Percentiles rank a stretch among this genome's conserved stretches.
These are phyloP conservation scores for Theobroma cacao DNA, from an alignment of 345 rosid genomes.

Conservation along the genomic window DNA sequence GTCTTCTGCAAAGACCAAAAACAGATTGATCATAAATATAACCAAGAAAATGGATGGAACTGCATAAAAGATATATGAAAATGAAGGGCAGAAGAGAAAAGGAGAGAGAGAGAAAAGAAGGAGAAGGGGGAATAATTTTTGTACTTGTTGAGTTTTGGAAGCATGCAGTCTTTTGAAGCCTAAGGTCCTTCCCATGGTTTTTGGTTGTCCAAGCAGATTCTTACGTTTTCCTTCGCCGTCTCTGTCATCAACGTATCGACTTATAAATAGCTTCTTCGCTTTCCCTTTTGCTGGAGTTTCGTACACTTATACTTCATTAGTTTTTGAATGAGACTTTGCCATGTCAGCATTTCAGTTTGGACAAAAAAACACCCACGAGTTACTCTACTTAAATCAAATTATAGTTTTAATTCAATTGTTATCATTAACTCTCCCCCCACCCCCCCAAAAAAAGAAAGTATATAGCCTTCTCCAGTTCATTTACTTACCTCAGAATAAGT, in stretches of 20 bases:
- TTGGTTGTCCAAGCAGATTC: not conserved
- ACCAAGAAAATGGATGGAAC: not conserved
- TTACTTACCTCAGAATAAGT: too few species aligned
- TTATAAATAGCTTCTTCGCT: not conserved
- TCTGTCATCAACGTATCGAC: not conserved
- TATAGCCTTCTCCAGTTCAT: too few species aligned
- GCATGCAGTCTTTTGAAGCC: slow-evolving; percentile 16
- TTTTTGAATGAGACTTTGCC: not conserved
- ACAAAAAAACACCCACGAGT: not conserved
- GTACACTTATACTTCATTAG: not conserved
- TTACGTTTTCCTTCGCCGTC: not conserved
- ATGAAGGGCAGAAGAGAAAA: not conserved
- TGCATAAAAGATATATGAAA: not conserved
- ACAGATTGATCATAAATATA: not conserved
- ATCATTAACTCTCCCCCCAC: too few species aligned
- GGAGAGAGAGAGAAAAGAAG: not conserved
- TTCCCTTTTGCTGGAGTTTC: not conserved
- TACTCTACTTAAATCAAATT: too few species aligned
- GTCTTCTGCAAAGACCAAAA: slow-evolving; percentile 16
- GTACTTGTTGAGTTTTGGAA: slow-evolving; percentile 15
- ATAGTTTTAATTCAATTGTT: too few species aligned
- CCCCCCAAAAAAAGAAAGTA: too few species aligned
- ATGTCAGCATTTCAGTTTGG: not conserved
- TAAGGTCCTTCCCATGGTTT: slow-evolving; percentile 13
- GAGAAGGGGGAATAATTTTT: not conserved